A percentile compares a stretch with the other conserved stretches of the same genome.
phyloP scores from a whole-genome alignment of 2,329 filamentous ascomycete genomes.

The Colletotrichum sidae region DNA sequence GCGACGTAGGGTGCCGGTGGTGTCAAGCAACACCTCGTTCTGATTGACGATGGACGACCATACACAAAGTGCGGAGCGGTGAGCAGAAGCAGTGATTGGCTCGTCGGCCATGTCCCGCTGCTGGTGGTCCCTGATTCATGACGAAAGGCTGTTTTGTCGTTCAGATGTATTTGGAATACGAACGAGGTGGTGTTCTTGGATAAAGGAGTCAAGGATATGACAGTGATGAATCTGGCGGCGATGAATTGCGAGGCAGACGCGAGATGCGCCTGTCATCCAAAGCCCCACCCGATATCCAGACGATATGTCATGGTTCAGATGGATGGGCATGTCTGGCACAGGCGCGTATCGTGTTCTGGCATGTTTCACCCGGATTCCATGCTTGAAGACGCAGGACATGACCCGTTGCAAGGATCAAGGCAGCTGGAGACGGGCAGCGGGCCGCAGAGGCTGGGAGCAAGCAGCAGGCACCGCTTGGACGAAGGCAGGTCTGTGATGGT shows the following conservation, averaged over 20 bases:
- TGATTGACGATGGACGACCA: conserved; percentile 3
- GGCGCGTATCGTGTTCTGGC: conserved; percentile 9
- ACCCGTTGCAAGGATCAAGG: conserved; percentile 18
- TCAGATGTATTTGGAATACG: conserved; percentile 24
- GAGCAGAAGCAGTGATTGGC: conserved; percentile 14
- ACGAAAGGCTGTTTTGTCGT: conserved; percentile 12
- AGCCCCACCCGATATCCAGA: conserved; percentile 7
- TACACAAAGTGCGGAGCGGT: conserved; percentile 17
- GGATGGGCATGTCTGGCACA: not conserved
- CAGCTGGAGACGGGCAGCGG: conserved; percentile 11
- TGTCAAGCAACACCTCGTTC: conserved; percentile 14
- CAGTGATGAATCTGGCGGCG: not conserved
- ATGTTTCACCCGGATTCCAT: conserved; percentile 13
- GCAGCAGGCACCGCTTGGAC: not conserved
- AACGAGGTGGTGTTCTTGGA: conserved; percentile 1
- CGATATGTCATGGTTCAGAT: conserved; percentile 24
- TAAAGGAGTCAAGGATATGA: not conserved
- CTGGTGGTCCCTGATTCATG: conserved; percentile 28
- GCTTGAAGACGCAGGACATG: not conserved
- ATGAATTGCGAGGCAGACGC: conserved; percentile 26
- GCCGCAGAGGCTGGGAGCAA: conserved; percentile 9
- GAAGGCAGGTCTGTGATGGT: too few relatives aligned
- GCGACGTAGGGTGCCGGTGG: not conserved
- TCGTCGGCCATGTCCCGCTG: not conserved
- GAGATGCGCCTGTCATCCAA: conserved; percentile 20